These are phyloP conservation scores for Nitzschia palea DNA, from an alignment of 108 stramenopile species.

Conservation along the genomic window DNA sequence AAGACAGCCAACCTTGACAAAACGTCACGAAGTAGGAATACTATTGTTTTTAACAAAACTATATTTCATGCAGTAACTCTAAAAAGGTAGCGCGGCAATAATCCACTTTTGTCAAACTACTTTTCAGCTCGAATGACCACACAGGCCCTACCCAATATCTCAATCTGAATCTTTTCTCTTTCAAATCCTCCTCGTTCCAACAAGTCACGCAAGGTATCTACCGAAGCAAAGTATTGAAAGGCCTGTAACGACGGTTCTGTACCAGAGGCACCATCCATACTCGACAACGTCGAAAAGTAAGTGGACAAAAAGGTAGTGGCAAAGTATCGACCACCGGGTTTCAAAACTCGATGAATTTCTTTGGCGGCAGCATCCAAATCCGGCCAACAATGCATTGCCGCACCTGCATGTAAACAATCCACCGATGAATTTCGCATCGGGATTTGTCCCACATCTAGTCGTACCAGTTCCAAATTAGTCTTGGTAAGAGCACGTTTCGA, in stretches of 20 bases:
- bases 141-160: constrained; percentile 69
- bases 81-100: no score
- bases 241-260: constrained; percentile 60
- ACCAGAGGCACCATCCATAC: constrained; percentile 30
- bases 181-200: constrained; percentile 73
- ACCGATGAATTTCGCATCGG: constrained; percentile 75
- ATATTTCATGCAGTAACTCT: no score
- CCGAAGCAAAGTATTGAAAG: constrained; percentile 84
- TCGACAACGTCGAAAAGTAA: constrained; percentile 55
- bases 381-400: constrained; percentile 98
- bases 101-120: no score
- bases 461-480: constrained; percentile 77
- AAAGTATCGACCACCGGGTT: constrained; percentile 92
- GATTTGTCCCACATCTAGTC: constrained; percentile 88
- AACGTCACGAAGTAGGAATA: no score
- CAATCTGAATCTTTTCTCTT: constrained; percentile 63
- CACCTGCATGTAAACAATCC: constrained; percentile 91
- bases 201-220: constrained; percentile 53
- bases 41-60: no score
- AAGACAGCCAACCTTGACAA: no score
- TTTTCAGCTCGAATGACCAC: constrained; percentile 83
- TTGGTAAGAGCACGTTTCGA: background rate
- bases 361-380: constrained; percentile 71
- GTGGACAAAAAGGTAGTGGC: constrained; percentile 89
- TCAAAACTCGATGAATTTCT: constrained; percentile 89